Evolutionary conservation across 345 rosid species (phyloP).

Genomic region (Lumnitzera racemosa): DNA sequence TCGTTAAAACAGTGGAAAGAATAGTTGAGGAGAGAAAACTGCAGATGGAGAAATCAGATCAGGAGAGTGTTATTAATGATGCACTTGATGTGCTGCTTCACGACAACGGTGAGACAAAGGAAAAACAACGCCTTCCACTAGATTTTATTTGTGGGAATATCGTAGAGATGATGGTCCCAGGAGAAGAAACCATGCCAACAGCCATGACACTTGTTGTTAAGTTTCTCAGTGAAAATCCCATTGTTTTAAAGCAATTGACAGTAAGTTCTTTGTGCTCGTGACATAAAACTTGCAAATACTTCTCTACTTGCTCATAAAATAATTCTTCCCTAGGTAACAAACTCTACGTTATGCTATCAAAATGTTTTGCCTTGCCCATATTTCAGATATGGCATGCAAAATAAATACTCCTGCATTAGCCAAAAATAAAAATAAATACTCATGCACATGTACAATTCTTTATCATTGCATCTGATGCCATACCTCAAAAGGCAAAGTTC

Average conservation of each 20-base stretch:
- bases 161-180: slow-evolving; percentile 96
- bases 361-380: no score
- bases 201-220: slow-evolving; percentile 89
- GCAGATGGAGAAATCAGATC: slow-evolving; percentile 20
- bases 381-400: no score
- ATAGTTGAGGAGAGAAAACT: slow-evolving; percentile 55
- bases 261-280: slow-evolving; percentile 22
- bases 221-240: slow-evolving; percentile 60
- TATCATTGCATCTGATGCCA: no score
- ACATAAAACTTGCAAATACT: no score
- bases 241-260: slow-evolving; percentile 50
- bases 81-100: slow-evolving; percentile 62
- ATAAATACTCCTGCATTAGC: no score
- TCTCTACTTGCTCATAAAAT: no score
- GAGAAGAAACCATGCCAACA: slow-evolving; percentile 85
- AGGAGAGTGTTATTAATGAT: slow-evolving; percentile 28
- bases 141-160: slow-evolving; percentile 70
- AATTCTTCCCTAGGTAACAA: no score
- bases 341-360: no score
- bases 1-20: slow-evolving; percentile 51
- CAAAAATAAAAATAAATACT: no score
- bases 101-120: slow-evolving; percentile 34
- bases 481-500: no score
- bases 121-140: slow-evolving; percentile 48
- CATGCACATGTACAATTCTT: no score